Evolutionary conservation across 352 stramenopile species (phyloP), one percentile per base, ranked within the genome.

Genomic region (Phytophthora tentaculata): DNA sequence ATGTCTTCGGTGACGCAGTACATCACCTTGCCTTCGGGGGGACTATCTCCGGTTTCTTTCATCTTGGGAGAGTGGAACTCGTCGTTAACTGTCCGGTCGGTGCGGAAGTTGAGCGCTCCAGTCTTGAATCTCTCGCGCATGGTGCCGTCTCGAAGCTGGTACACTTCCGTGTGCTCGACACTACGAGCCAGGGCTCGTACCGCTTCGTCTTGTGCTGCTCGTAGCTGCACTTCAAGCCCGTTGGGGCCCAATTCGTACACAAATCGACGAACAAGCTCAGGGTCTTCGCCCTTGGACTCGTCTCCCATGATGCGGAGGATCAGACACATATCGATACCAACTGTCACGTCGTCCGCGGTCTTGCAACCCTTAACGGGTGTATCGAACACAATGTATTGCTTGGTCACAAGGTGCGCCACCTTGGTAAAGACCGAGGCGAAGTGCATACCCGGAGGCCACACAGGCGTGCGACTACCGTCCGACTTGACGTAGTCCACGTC

Each of bases 221-320:
- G 80, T 1, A 97, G 77, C 70, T 96, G 91, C 28, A 91, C 79
- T 54, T 97, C 88, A 17, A 97, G 81, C 3, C 90, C 89, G 52
- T 90, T 86, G 0, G 90, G 80, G 1, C 87, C 91, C 12, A 97
- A 73, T 63, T 97, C 88, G 70, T 97, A 96, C 5, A 97, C 89
- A 57, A 97, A 97, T 17, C 83, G 89, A 5, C 86, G 88, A 17
- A 97, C 91, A 29, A 96, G 78, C 16, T 76, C 67, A 0, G 89
- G 89, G 64, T 97, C 84, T 71, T 97, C 91, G 14, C 84, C 87
- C 35, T 90, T 90, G n/a, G 66, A 66, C 49, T 78, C 75, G 58
- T 97, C 89, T 32, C 89, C 89, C 87, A 96, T 96, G 75, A 97
- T 96, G 19, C 90, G 85, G 2, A 97, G 74, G 19, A 96, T 84